Percentiles rank a stretch among this genome's conserved stretches.
Evolutionary conservation across 202 grass and related monocot genomes (phyloP).

Genomic region (Panicum virgatum): DNA sequence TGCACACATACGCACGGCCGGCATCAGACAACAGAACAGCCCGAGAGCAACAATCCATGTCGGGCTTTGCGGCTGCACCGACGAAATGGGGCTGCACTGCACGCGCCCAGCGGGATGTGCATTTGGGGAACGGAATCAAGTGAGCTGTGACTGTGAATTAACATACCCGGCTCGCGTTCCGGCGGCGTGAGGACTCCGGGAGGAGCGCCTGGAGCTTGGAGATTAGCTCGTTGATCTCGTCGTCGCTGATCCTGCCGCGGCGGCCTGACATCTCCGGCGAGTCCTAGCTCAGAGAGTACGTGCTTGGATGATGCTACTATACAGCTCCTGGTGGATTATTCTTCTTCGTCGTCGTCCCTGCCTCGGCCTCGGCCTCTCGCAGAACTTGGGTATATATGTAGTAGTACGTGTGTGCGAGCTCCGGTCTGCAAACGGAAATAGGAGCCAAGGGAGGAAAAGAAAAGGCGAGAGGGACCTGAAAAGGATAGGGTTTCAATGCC

Average conservation of each 20-base stretch:
- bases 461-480: slow-evolving; percentile 30
- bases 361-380: slow-evolving; percentile 5
- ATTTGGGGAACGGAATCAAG: background rate
- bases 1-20: slow-evolving; percentile 28
- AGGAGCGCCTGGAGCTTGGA: slow-evolving; percentile 78
- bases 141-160: background rate
- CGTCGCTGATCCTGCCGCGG: slow-evolving; percentile 78
- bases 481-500: slow-evolving; percentile 15
- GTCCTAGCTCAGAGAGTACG: background rate
- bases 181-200: slow-evolving; percentile 67
- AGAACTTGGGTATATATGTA: background rate
- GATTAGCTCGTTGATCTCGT: slow-evolving; percentile 92
- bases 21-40: slow-evolving; percentile 18
- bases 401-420: background rate
- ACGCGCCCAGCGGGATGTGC: background rate
- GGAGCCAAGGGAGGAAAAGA: background rate
- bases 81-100: background rate
- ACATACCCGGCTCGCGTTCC: slow-evolving; percentile 59
- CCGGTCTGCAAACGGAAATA: slow-evolving; percentile 12
- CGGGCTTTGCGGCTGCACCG: slow-evolving; percentile 1
- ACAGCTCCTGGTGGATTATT: background rate
- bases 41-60: background rate
- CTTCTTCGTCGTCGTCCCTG: background rate
- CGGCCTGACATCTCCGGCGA: slow-evolving; percentile 66
- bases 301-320: background rate